Evolutionary conservation across 2,329 filamentous ascomycete species (phyloP), one percentile per base, ranked within the genome.

Genomic region (Stemphylium lycopersici): DNA sequence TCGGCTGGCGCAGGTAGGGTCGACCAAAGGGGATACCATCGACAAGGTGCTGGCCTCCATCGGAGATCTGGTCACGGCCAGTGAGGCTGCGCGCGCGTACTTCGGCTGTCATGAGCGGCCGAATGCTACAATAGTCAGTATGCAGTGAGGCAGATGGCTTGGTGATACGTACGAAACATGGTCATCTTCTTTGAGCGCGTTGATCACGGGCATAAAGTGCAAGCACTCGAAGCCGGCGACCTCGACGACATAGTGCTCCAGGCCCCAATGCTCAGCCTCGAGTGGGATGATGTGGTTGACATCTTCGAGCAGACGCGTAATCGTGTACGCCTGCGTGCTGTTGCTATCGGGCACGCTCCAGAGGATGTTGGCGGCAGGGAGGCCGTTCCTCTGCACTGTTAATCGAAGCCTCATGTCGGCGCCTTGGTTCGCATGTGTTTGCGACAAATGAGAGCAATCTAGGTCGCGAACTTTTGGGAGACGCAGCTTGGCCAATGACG

Each of bases 191-290:
- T 90, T 89, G 53, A 96, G 79, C 8, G 95, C 79, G 39, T 83
- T 82, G 12, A 81, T 79, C 5, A 96, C 83, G 16, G 84, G 81
- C 71, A 91, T 88, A 67, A 91, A 98, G 77, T 97, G 93, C 52
- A 97, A 77, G 66, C 91, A 95, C 76, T 98, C 93, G 62, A 90
- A 97, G 40, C 84, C 86, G 15, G 76, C 79, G 3, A 96, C 81
- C 74, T 96, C 90, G 26, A 96, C 90, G 7, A 84, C 84, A 74
- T 98, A 98, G 71, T 97, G 91, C 68, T 97, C 93, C 3, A 96
- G 77, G 0, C 91, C 91, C 91, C 91, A 96, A 55, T 91, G 81
- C 36, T 82, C 82, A 52, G 87, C 87, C 77, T 96, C 92, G 0
- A 98, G 84, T 0, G 93, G 92, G 2, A 97, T 79, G 13, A 90